Evolutionary conservation across 208 protist species (phyloP), one percentile per base, ranked within the genome.

Genomic region (Leishmania major): DNA sequence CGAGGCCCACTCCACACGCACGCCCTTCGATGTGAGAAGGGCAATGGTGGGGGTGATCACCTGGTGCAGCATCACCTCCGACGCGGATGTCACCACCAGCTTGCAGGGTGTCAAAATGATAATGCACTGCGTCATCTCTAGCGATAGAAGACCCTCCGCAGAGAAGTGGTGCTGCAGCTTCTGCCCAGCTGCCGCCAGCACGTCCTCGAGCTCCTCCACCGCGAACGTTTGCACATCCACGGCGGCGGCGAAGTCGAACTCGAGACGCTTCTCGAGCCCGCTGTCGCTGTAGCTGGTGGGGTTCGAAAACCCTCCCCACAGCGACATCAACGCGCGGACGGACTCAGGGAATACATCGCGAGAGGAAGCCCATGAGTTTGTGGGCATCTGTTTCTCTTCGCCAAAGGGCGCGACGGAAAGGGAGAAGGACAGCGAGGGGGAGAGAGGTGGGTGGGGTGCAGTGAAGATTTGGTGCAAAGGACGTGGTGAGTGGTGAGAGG

Each of bases 321-420:
- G 87, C 49, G 94, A 90, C 94, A 97, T 95, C 49, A 97, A 77
- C 60, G 82, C 91, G 79, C 95, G 94, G 35, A 97, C 94, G 2
- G 93, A 96, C 64, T 90, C 81, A 2, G 94, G 94, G 75, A 92
- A 91, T 77, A 87, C 88, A 73, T 93, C 90, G 66, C 86, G 90
- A 28, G 89, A 83, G 35, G 87, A 93, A 4, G 86, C 76, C 89
- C 92, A 95, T 47, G 83, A 64, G 40, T 81, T 85, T 53, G 71
- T 35, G 25, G 85, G 47, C 79, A 90, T 88, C 15, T 71, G 77
- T 49, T 49, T 8, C 2, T 5, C 67, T 45, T 22, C 25, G 66
- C 40, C 0, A 69, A 69, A 69, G 5, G 15, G 31, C 40, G 31
- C 5, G 31, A 40, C 31, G 10, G 31, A 19, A 69, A 40, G 31